These are phyloP conservation scores for Zychaea mexicana DNA, from an alignment of 371 early-diverging fungal genomes.

Conservation along the genomic window DNA sequence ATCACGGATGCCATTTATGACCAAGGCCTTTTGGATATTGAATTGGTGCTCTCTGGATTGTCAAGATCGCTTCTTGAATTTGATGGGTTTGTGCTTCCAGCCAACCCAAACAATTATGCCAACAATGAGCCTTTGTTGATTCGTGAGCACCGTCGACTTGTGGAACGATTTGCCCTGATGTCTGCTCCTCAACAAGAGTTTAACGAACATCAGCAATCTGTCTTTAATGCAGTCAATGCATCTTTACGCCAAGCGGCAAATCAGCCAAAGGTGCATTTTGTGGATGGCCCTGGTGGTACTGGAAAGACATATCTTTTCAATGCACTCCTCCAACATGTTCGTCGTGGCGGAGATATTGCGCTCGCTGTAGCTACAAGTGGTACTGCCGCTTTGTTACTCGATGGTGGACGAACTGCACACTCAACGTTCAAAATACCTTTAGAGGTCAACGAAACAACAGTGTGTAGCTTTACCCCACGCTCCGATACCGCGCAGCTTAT, in stretches of 20 bases:
- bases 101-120: neutral
- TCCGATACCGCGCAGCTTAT: constrained; percentile 12
- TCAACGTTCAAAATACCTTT: constrained; percentile 1
- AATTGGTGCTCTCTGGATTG: neutral
- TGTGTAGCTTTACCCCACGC: neutral
- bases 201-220: too few species aligned
- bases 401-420: constrained; percentile 8
- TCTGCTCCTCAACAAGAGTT: too few species aligned
- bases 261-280: neutral
- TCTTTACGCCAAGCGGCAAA: too few species aligned
- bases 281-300: neutral
- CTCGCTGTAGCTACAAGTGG: constrained; percentile 9
- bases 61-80: neutral
- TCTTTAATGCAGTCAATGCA: too few species aligned
- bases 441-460: neutral
- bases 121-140: neutral
- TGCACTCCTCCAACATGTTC: neutral
- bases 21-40: neutral
- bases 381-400: constrained; percentile 5
- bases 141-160: too few species aligned
- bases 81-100: neutral
- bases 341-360: neutral
- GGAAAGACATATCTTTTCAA: neutral
- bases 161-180: too few species aligned
- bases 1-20: neutral